Base-by-base conservation (phyloP, 2,329 filamentous ascomycete species). In the Kalaharituber pfeilii region DNA sequence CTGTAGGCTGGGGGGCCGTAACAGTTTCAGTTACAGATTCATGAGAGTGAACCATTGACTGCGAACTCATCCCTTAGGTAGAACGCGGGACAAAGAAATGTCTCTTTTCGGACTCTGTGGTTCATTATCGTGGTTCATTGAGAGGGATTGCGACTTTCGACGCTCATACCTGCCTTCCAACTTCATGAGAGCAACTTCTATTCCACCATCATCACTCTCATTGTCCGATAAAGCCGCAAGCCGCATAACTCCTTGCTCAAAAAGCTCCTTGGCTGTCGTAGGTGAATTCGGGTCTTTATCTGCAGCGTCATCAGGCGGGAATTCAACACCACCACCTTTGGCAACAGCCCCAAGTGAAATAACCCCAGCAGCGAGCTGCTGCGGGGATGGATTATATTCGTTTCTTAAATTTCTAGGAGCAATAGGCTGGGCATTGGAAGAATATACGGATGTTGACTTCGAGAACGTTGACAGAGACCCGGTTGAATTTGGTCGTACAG, bases 111-210 rank as follows among this genome's bases (percentile, higher is more conserved):
- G n/a, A n/a, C n/a, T n/a, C n/a, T n/a, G n/a, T n/a, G n/a, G n/a
- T n/a, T n/a, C n/a, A n/a, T n/a, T n/a, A n/a, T n/a, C n/a, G n/a
- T n/a, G n/a, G n/a, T n/a, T n/a, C n/a, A 18, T 22, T 4, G 18
- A 13, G 13, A 47, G n/a, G 13, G 42, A 20, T 22, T 27, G 18
- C 13, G 22, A 33, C 22, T 13, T 45, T 18, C n/a, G 29, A 20
- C 18, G 18, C 24, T 82, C 76, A 62, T 82, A 91, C 61, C 79
- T 89, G 8, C 91, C 91, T 70, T 98, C 91, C 0, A 98, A 74
- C 64, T 96, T 98, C 62, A 88, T 70, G 51, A 98, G 68, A 0
- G 91, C 86, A n/a, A 88, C 87, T 65, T 96, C 91, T 25, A 96
- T 81, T 11, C 89, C 89, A 5, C 86, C 86, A 64, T 93, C 85